These are phyloP conservation scores for Trichomonas gallinae DNA, from an alignment of 208 protist genomes.

Conservation along the genomic window DNA sequence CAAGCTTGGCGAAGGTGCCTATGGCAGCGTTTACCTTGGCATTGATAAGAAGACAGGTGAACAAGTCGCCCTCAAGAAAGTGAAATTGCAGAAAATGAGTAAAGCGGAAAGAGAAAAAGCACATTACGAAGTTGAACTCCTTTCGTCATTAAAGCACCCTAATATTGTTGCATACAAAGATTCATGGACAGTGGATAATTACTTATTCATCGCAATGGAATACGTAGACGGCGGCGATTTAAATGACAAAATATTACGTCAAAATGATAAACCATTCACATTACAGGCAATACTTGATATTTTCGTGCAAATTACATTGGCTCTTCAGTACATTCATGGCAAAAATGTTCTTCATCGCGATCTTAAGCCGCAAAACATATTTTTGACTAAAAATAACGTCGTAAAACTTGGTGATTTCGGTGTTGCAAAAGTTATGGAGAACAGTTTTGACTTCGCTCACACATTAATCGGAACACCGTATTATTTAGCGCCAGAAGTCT, in stretches of 20 bases:
- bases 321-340: conserved; percentile 24
- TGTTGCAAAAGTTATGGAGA: neutral
- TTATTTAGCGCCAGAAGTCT: conserved; percentile 27
- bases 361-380: conserved; percentile 35
- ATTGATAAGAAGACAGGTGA: neutral
- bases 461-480: conserved; percentile 27
- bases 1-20: neutral
- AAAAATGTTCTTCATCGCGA: conserved; percentile 37
- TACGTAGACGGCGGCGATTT: conserved; percentile 34
- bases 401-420: conserved; percentile 37
- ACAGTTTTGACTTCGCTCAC: conserved; percentile 7
- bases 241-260: neutral
- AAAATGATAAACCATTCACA: neutral
- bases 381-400: conserved; percentile 3
- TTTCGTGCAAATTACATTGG: conserved; percentile 29
- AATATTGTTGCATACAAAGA: conserved; percentile 26
- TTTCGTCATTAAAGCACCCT: conserved; percentile 20
- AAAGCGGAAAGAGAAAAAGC: neutral
- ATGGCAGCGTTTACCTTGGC: neutral
- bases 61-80: neutral
- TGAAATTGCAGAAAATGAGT: neutral
- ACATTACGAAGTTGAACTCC: neutral
- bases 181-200: neutral
- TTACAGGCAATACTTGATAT: neutral
- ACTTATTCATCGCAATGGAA: conserved; percentile 31